Conservation (phyloP, 306 rosid species). For the Calophaca sinica region DNA sequence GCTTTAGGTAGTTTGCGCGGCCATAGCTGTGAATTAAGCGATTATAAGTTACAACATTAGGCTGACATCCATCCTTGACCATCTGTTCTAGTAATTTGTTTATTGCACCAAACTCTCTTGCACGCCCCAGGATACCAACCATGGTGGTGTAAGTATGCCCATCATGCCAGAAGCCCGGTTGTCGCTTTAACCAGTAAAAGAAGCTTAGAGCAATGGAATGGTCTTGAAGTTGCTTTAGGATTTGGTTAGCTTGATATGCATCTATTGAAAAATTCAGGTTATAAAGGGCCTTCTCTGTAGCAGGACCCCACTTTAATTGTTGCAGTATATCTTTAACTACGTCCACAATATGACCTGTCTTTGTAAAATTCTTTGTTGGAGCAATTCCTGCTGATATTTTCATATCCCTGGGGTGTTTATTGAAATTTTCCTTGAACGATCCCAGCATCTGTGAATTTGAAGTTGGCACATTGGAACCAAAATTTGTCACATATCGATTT, state of each 20-base stretch:
- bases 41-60: conserved; percentile 93
- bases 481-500: conserved; percentile 56
- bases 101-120: conserved; percentile 80
- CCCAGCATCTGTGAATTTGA: conserved; percentile 50
- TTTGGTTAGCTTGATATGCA: conserved; percentile 90
- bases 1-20: conserved; percentile 88
- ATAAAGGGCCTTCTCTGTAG: conserved; percentile 73
- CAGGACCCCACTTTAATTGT: conserved; percentile 76
- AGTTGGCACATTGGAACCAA: conserved; percentile 51
- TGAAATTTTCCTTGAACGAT: conserved; percentile 54
- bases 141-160: conserved; percentile 92
- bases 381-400: conserved; percentile 56
- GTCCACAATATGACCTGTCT: conserved; percentile 60
- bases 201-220: conserved; percentile 78
- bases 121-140: conserved; percentile 96
- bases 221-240: conserved; percentile 83
- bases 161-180: conserved; percentile 80
- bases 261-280: conserved; percentile 69
- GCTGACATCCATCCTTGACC: conserved; percentile 85
- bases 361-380: conserved; percentile 51
- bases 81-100: conserved; percentile 78
- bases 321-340: conserved; percentile 65
- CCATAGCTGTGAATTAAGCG: conserved; percentile 93
- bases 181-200: conserved; percentile 82
- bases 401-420: conserved; percentile 55